Conservation (phyloP, 768 basidiomycete species). For the Sarcodon aspratus region DNA sequence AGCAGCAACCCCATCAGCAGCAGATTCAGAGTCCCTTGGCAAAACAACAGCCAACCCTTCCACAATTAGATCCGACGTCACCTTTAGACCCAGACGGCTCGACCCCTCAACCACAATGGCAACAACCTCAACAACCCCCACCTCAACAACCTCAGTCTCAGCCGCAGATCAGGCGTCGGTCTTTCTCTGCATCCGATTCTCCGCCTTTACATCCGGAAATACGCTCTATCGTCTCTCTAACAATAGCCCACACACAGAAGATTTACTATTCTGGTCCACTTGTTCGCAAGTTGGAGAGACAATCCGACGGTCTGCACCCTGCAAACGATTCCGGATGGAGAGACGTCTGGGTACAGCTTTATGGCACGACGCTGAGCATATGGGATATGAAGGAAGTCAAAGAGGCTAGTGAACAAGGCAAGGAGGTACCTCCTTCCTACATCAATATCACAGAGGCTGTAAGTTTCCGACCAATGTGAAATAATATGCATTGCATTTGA, state of each 20-base stretch:
- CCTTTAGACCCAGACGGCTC: slow-evolving; percentile 5
- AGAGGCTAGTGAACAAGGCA: slow-evolving; percentile 69
- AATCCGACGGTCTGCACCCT: slow-evolving; percentile 61
- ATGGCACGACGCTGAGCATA: slow-evolving; percentile 79
- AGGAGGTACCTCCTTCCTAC: slow-evolving; percentile 78
- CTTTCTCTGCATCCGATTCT: slow-evolving; percentile 38
- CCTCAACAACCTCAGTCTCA: slow-evolving; percentile 10
- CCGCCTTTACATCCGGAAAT: slow-evolving; percentile 70
- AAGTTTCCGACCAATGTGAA: slow-evolving; percentile 19
- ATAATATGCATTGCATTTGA: slow-evolving; percentile 1
- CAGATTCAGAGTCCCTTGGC: slow-evolving; percentile 6
- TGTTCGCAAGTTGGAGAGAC: slow-evolving; percentile 64
- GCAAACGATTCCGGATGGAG: slow-evolving; percentile 70
- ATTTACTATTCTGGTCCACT: slow-evolving; percentile 83
- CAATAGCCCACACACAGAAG: slow-evolving; percentile 70
- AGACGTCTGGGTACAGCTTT: slow-evolving; percentile 84
- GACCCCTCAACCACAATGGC: slow-evolving; percentile 3
- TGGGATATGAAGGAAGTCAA: slow-evolving; percentile 90
- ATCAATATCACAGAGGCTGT: slow-evolving; percentile 85
- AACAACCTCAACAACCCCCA: slow-evolving; percentile 9
- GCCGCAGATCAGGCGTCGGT: slow-evolving; percentile 6
- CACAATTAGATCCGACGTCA: neutral
- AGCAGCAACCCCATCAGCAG: slow-evolving; percentile 8
- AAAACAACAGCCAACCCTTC: slow-evolving; percentile 1
- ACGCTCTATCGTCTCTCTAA: slow-evolving; percentile 65